Percentiles rank a stretch among this genome's conserved stretches.
Evolutionary conservation across 2,329 filamentous ascomycete genomes (phyloP).

Genomic region (Alternaria sp.): DNA sequence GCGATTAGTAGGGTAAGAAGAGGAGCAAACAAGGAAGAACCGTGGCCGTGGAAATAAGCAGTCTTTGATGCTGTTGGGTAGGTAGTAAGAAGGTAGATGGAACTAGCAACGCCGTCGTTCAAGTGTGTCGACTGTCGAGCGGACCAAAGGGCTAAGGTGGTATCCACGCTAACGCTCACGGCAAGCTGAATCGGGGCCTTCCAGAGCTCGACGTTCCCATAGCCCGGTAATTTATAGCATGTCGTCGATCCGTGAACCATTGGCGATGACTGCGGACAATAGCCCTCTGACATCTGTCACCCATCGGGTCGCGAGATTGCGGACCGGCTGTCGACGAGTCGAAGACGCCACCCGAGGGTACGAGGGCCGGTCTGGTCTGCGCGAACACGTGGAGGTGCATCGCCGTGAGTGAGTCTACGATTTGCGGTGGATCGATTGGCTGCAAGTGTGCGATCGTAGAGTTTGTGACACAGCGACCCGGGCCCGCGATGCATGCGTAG

Average conservation of each 20-base stretch:
- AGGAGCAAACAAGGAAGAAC: background rate
- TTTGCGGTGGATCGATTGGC: constrained; percentile 13
- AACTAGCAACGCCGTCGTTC: background rate
- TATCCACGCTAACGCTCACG: background rate
- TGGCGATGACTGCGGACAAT: constrained; percentile 4
- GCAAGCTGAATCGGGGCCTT: background rate
- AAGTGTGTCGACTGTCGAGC: background rate
- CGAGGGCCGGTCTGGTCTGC: constrained; percentile 8
- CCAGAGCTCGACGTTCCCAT: background rate
- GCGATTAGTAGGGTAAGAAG: background rate
- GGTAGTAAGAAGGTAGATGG: background rate
- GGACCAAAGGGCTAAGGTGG: background rate
- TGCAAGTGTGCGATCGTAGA: constrained; percentile 20
- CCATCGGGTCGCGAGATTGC: background rate
- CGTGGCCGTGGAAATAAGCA: background rate
- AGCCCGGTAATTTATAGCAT: background rate
- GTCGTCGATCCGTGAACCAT: background rate
- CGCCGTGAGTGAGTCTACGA: background rate
- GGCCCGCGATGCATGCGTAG: constrained; percentile 30
- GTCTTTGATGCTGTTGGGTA: background rate
- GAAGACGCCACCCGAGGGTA: constrained; percentile 1
- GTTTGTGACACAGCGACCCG: constrained; percentile 18
- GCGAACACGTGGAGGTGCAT: constrained; percentile 20
- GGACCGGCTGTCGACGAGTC: constrained; percentile 21
- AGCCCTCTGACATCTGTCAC: constrained; percentile 5